These are phyloP conservation scores for Uncinocarpus reesii DNA, from an alignment of 2,329 filamentous ascomycete genomes.

Conservation along the genomic window DNA sequence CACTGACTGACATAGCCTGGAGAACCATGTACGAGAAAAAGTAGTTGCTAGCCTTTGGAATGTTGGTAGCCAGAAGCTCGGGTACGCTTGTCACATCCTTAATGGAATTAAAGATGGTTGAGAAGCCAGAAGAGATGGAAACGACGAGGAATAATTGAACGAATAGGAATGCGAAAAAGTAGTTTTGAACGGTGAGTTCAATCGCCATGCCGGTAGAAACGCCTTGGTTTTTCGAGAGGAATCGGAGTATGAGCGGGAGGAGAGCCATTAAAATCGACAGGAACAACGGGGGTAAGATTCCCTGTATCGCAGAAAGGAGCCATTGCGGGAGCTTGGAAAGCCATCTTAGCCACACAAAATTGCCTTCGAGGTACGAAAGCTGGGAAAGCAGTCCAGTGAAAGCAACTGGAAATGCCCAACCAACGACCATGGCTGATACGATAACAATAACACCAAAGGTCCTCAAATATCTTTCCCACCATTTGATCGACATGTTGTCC, in stretches of 20 bases:
- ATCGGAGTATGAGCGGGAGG: constrained; percentile 65
- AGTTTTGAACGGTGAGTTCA: constrained; percentile 75
- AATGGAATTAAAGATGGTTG: constrained; percentile 54
- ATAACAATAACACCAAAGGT: constrained; percentile 54
- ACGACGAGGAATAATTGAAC: constrained; percentile 91
- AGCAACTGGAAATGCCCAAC: constrained; percentile 84
- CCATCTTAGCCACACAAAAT: constrained; percentile 60
- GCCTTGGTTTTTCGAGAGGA: constrained; percentile 64
- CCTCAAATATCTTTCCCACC: constrained; percentile 82
- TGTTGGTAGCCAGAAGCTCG: constrained; percentile 59
- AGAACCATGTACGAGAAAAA: constrained; percentile 99
- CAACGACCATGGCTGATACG: constrained; percentile 65
- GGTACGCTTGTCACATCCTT: constrained; percentile 61
- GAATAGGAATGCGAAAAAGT: constrained; percentile 90
- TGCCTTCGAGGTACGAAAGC: constrained; percentile 56
- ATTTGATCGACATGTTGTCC: constrained; percentile 92
- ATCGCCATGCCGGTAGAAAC: constrained; percentile 71
- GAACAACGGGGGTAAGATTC: constrained; percentile 71
- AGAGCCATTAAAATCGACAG: constrained; percentile 69
- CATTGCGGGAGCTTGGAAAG: constrained; percentile 51
- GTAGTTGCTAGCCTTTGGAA: constrained; percentile 85
- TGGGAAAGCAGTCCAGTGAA: constrained; percentile 78
- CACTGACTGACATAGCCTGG: constrained; percentile 82
- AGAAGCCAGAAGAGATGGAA: constrained; percentile 67
- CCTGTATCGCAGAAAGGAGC: constrained; percentile 61